Base-by-base conservation (phyloP, 495 filamentous ascomycete genomes). In the Pseudoneurospora amorphoporcata region DNA sequence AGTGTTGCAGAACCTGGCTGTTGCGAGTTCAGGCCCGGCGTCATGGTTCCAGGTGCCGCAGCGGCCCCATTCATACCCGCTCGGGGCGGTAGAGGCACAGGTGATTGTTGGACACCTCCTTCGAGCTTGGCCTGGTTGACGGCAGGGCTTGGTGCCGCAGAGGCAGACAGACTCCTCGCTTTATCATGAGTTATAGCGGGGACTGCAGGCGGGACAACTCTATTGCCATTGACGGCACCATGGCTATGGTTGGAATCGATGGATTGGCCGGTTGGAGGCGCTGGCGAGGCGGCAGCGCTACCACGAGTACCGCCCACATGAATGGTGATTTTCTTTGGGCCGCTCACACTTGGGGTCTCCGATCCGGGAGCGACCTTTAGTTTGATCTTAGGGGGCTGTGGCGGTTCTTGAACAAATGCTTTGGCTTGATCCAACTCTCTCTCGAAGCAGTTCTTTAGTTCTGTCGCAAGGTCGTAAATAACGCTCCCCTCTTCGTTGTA, bases 401-500 rank as follows among this genome's bases (percentile, higher is more conserved):
- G 80, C 8, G 91, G 87, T 75, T 93, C 90, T 35, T 84, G 82
- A 10, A 90, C 87, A 53, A 82, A 83, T 38, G 83, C 77, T 78
- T 92, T 94, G 2, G 92, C 94, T 75, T 92, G 87, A 42, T 84
- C 86, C 16, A 97, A 75, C 39, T 89, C 85, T 39, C 86, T 82
- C 37, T 87, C 81, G 75, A 97, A 95, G 72, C 85, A 84, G 75
- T 86, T 79, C 90, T 96, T 88, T 14, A 97, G 86, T 40, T 92
- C 86, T 23, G 88, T 87, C 23, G 92, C 92, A 71, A 94, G 84
- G 23, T 85, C 82, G 69, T 86, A 90, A 45, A 97, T 91, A 17
- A 90, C 89, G 76, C 94, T 97, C 3, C 87, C 92, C 75, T 96
- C 94, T 76, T 96, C 94, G 75, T 97, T 97, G 81, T 94, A 97